A percentile compares a stretch with the other conserved stretches of the same genome.
phyloP scores from a whole-genome alignment of 2,329 filamentous ascomycete genomes.

The Emmonsiellopsis sp. region DNA sequence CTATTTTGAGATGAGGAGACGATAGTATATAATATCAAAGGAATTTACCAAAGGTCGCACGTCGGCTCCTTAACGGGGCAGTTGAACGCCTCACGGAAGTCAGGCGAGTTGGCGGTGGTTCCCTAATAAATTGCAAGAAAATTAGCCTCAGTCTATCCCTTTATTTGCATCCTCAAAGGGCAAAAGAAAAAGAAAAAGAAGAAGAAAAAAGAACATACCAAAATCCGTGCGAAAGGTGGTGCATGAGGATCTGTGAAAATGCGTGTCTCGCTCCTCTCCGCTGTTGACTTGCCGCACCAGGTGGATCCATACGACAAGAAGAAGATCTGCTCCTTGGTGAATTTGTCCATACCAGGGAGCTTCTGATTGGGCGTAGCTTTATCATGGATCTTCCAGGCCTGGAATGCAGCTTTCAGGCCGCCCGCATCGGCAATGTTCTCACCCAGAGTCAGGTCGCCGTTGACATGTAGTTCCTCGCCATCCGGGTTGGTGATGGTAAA shows the following conservation, averaged over 20 bases:
- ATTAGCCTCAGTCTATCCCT: too few relatives aligned
- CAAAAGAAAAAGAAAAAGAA: too few relatives aligned
- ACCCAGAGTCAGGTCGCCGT: slow-evolving; percentile 53
- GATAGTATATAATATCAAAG: not conserved
- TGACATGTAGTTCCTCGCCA: slow-evolving; percentile 49
- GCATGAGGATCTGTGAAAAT: slow-evolving; percentile 55
- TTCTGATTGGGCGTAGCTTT: slow-evolving; percentile 41
- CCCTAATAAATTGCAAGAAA: slow-evolving; percentile 28
- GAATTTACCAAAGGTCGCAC: slow-evolving; percentile 58
- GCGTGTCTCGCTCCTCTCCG: slow-evolving; percentile 46
- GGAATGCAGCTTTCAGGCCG: slow-evolving; percentile 53
- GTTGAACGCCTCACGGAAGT: slow-evolving; percentile 58
- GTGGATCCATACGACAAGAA: slow-evolving; percentile 56
- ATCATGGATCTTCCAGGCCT: slow-evolving; percentile 55
- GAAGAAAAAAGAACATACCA: not conserved
- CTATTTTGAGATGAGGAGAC: too few relatives aligned
- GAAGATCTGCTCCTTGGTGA: slow-evolving; percentile 60
- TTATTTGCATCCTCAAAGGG: too few relatives aligned
- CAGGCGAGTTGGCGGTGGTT: slow-evolving; percentile 57
- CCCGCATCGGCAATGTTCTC: slow-evolving; percentile 67
- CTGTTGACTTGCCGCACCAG: slow-evolving; percentile 58
- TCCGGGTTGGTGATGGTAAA: slow-evolving; percentile 50
- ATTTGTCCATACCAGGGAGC: slow-evolving; percentile 52
- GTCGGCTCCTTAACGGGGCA: slow-evolving; percentile 56
- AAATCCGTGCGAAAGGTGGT: not conserved